Conservation (phyloP, 495 filamentous ascomycete genomes). For the Lichenothelia convexa region DNA sequence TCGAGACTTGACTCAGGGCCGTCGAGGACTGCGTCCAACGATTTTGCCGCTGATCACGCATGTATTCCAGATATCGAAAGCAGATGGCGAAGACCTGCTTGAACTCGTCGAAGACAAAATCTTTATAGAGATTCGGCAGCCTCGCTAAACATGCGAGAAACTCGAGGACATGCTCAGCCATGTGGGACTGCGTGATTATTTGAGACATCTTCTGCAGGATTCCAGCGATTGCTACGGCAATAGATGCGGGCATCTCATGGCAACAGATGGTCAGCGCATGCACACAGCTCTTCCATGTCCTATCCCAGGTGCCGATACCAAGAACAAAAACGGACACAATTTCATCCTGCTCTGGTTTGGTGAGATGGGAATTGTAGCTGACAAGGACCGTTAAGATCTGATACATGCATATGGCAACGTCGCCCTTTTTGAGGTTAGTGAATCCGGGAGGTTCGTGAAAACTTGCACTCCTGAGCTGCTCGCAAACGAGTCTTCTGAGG, state of each 20-base stretch:
- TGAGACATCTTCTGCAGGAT: constrained; percentile 86
- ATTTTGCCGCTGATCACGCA: constrained; percentile 36
- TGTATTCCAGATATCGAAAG: constrained; percentile 72
- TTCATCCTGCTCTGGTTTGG: constrained; percentile 72
- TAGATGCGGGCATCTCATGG: constrained; percentile 70
- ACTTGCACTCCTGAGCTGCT: constrained; percentile 54
- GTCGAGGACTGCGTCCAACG: constrained; percentile 18
- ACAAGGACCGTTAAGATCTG: constrained; percentile 68
- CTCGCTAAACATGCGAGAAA: constrained; percentile 77
- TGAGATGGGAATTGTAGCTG: constrained; percentile 70
- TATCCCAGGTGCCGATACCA: constrained; percentile 67
- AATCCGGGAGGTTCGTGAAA: constrained; percentile 57
- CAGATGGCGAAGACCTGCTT: constrained; percentile 87
- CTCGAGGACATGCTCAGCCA: constrained; percentile 87
- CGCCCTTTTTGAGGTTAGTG: constrained; percentile 65
- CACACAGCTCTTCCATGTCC: constrained; percentile 76
- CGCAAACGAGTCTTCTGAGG: constrained; percentile 59
- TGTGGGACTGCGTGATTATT: constrained; percentile 78
- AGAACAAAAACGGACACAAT: constrained; percentile 69
- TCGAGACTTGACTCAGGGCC: constrained; percentile 16
- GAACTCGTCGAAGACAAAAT: constrained; percentile 74
- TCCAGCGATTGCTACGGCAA: constrained; percentile 59
- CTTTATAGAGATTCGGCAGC: constrained; percentile 65
- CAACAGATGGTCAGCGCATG: constrained; percentile 88
- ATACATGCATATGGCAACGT: constrained; percentile 76